These are phyloP conservation scores for Dipteronia sinensis DNA, from an alignment of 345 rosid species.

Conservation along the genomic window DNA sequence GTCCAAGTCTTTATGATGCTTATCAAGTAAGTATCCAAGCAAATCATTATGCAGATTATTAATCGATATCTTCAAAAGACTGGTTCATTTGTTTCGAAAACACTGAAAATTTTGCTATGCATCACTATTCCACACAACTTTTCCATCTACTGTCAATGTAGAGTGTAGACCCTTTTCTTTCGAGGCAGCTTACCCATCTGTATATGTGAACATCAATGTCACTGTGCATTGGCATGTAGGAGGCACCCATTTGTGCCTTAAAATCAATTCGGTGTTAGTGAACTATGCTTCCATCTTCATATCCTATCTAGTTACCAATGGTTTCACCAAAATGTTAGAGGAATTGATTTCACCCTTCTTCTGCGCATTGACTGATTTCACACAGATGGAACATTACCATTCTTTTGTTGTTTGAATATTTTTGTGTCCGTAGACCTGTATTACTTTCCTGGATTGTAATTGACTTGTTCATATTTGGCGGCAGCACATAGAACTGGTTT, in stretches of 20 bases:
- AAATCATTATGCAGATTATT: conserved; percentile 17
- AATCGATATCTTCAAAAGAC: neutral
- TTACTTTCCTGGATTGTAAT: neutral
- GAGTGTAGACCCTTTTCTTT: neutral
- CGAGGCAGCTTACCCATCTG: neutral
- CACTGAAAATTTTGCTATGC: neutral
- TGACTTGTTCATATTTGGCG: conserved; percentile 12
- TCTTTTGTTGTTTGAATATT: neutral
- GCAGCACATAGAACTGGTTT: conserved; percentile 96
- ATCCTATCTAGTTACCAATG: neutral
- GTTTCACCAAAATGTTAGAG: neutral
- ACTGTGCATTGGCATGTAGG: neutral
- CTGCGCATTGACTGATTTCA: neutral
- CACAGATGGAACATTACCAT: neutral
- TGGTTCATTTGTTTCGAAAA: neutral
- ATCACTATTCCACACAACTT: neutral
- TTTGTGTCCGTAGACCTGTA: neutral
- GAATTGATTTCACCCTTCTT: neutral
- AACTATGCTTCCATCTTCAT: conserved; percentile 4
- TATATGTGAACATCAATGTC: conserved; percentile 5
- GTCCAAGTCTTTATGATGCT: conserved; percentile 96
- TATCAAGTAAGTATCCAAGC: conserved; percentile 65
- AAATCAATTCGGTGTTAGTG: neutral
- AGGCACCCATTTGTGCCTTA: neutral
- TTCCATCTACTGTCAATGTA: neutral